Base-by-base conservation (phyloP, 805 yeast species). In the Cephaloascus fragrans region DNA sequence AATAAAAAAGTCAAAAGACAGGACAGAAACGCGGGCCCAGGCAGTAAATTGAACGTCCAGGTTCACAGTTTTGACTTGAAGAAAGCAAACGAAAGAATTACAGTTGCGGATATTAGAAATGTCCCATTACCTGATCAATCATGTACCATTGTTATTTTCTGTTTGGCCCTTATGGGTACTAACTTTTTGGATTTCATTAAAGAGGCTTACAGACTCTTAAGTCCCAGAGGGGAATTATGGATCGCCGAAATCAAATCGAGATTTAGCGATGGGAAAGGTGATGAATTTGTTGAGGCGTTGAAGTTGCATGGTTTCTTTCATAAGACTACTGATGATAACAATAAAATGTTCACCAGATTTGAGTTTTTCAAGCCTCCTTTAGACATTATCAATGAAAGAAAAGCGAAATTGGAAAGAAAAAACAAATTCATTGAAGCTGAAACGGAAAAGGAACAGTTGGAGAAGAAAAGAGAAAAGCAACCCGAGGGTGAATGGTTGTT, bases 101-200 rank as follows among this genome's bases (percentile, higher is more conserved):
- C 97, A 0, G 97, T 90, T n/a, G 97, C 97, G 0, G 99, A 93
- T 64, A 85, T 93, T 47, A 83, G 78, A 54, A 72, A 86, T 50
- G 96, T 90, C 9, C 98, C 98, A 17, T 60, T 93, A 45, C 71
- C 68, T 2, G 87, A 88, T 54, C 71, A 71, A 39, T 81, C 93
- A 1, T 87, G 93, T 50, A 75, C 88, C 18, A 69, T 93, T 35
- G 98, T 86, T n/a, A 75, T 93, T 4, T 93, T 89, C 59, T 93
- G 98, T 59, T 69, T 93, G 37, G 93, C 97, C 0, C 67, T 93
- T 42, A 93, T 93, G 99, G 98, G 99, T 3, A 90, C 97, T 3
- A 93, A 93, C 55, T 88, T 90, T 55, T 64, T 89, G 44, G 97
- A 93, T 55, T 93, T 93, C 54, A 76, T 93, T 39, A 70, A 79